phyloP scores from a whole-genome alignment of 2,329 filamentous ascomycete genomes.

The Cryphonectria japonica region DNA sequence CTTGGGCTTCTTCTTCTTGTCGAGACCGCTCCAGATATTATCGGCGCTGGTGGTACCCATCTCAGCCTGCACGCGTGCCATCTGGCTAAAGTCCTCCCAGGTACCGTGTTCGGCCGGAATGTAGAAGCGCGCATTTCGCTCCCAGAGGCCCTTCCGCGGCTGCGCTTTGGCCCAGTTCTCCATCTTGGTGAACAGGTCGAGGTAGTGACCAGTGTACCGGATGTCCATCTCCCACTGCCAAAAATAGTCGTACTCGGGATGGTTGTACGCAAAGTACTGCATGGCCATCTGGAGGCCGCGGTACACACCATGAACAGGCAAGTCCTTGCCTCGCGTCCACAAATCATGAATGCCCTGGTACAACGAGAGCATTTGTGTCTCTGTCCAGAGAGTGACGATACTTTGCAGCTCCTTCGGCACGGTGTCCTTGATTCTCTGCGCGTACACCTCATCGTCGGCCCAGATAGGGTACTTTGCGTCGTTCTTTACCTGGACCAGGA shows the following conservation, averaged over 20 bases:
- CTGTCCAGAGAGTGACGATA: constrained; percentile 90
- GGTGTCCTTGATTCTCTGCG: constrained; percentile 66
- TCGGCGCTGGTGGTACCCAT: constrained; percentile 67
- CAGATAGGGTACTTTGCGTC: constrained; percentile 76
- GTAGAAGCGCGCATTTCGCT: constrained; percentile 78
- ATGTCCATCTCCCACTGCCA: constrained; percentile 98
- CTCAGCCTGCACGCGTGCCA: constrained; percentile 76
- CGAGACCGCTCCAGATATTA: constrained; percentile 66
- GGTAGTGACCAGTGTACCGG: constrained; percentile 87
- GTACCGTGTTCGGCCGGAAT: constrained; percentile 74
- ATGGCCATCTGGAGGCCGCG: constrained; percentile 92
- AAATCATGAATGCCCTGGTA: constrained; percentile 87
- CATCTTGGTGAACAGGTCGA: constrained; percentile 71
- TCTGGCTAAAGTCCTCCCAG: constrained; percentile 80
- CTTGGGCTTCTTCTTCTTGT: constrained; percentile 41
- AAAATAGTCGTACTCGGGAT: constrained; percentile 87
- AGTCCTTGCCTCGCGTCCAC: constrained; percentile 64
- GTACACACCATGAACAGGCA: constrained; percentile 90
- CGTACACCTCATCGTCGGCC: constrained; percentile 72
- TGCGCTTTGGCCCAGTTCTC: constrained; percentile 72
- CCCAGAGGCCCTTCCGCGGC: constrained; percentile 80
- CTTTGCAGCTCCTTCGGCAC: constrained; percentile 85
- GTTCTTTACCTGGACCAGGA: constrained; percentile 82
- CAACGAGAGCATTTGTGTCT: constrained; percentile 86
- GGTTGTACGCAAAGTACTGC: constrained; percentile 87